phyloP scores from a whole-genome alignment of 2,329 filamentous ascomycete genomes.

The Fusarium sp. region DNA sequence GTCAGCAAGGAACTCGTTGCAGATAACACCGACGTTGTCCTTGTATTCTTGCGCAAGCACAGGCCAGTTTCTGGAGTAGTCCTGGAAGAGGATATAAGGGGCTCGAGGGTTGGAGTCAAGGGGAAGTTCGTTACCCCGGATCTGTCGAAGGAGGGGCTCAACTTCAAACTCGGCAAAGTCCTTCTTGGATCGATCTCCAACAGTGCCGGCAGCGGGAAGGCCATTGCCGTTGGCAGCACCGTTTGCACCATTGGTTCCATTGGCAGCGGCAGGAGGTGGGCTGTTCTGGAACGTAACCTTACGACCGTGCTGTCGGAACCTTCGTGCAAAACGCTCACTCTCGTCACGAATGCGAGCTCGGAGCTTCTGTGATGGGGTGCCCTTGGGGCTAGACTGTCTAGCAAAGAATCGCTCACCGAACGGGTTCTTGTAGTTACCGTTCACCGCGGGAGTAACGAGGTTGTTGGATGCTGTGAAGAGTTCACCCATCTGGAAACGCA shows the following conservation, averaged over 20 bases:
- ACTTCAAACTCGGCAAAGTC: slow-evolving; percentile 63
- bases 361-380: slow-evolving; percentile 64
- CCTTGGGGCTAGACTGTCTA: slow-evolving; percentile 61
- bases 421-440: slow-evolving; percentile 68
- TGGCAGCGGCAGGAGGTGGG: slow-evolving; percentile 36
- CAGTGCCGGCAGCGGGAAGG: slow-evolving; percentile 49
- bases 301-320: slow-evolving; percentile 64
- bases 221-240: slow-evolving; percentile 27
- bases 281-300: slow-evolving; percentile 58
- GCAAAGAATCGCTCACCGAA: slow-evolving; percentile 65
- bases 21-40: slow-evolving; percentile 66
- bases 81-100: slow-evolving; percentile 67
- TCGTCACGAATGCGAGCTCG: slow-evolving; percentile 65
- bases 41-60: slow-evolving; percentile 66
- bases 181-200: slow-evolving; percentile 57
- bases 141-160: slow-evolving; percentile 62
- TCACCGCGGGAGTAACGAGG: slow-evolving; percentile 65
- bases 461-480: slow-evolving; percentile 66
- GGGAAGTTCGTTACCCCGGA: slow-evolving; percentile 65
- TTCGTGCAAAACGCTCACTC: slow-evolving; percentile 62
- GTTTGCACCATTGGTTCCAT: slow-evolving; percentile 25
- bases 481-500: slow-evolving; percentile 66
- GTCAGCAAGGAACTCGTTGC: slow-evolving; percentile 65
- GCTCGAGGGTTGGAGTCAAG: slow-evolving; percentile 66
- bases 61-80: slow-evolving; percentile 66